Conservation (phyloP, 352 stramenopile species). For the Peronosclerospora sorghi region DNA sequence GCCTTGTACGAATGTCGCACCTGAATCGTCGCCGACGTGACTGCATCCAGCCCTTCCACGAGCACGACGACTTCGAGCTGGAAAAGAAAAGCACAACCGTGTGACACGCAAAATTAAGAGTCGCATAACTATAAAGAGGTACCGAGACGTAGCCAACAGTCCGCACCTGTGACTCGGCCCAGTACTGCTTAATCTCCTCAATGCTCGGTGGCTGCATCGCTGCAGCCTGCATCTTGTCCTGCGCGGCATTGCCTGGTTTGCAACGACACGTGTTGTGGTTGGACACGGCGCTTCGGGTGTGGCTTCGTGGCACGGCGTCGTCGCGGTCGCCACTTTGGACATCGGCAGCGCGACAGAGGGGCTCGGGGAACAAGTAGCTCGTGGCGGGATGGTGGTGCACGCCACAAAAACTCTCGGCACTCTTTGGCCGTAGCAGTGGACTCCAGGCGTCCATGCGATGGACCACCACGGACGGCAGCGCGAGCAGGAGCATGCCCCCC, state of each 20-base stretch:
- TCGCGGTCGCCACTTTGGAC: slow-evolving; percentile 58
- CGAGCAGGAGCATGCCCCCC: slow-evolving; percentile 81
- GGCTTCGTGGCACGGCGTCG: slow-evolving; percentile 18
- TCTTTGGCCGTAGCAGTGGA: slow-evolving; percentile 77
- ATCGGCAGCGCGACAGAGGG: slow-evolving; percentile 43
- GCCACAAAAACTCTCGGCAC: slow-evolving; percentile 25
- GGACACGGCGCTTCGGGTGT: no score
- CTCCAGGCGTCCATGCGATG: slow-evolving; percentile 89
- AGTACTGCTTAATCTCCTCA: slow-evolving; percentile 63
- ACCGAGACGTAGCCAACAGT: background rate
- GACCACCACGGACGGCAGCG: slow-evolving; percentile 86
- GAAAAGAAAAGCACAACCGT: slow-evolving; percentile 1
- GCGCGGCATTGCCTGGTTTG: slow-evolving; percentile 8
- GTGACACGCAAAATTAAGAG: slow-evolving; percentile 2
- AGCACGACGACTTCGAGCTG: slow-evolving; percentile 94
- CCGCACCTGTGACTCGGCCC: slow-evolving; percentile 58
- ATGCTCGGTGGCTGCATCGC: slow-evolving; percentile 22
- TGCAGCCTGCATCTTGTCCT: slow-evolving; percentile 9
- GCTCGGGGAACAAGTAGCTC: slow-evolving; percentile 61
- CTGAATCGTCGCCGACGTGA: slow-evolving; percentile 92
- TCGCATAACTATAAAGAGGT: background rate
- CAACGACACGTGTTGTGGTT: slow-evolving; percentile 48
- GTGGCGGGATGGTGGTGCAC: slow-evolving; percentile 54
- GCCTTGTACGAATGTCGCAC: slow-evolving; percentile 92
- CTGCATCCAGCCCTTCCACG: slow-evolving; percentile 91